A percentile compares a stretch with the other conserved stretches of the same genome.
Evolutionary conservation across 495 filamentous ascomycete genomes (phyloP).

Genomic region (Hyphodiscus hymeniophilus): DNA sequence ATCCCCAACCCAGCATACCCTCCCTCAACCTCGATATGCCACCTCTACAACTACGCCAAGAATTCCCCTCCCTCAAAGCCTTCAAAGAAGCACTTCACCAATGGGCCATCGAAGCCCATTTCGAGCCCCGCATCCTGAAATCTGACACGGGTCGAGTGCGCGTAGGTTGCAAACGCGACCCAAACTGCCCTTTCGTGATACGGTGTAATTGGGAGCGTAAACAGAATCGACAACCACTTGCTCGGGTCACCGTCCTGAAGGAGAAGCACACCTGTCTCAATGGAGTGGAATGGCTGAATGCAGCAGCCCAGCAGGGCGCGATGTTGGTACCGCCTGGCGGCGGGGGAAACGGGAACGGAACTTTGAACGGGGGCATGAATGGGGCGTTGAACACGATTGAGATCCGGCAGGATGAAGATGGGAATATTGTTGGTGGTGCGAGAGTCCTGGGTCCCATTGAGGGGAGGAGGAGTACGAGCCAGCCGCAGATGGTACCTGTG

Average conservation of each 20-base stretch:
- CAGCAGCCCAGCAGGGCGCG: neutral
- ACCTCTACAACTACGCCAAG: constrained; percentile 27
- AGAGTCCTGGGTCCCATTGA: constrained; percentile 17
- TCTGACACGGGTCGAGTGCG: constrained; percentile 31
- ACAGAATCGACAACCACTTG: constrained; percentile 23
- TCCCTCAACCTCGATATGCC: constrained; percentile 20
- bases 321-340: neutral
- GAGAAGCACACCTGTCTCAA: constrained; percentile 29
- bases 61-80: constrained; percentile 27
- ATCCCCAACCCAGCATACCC: neutral
- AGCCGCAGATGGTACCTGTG: constrained; percentile 9
- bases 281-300: constrained; percentile 15
- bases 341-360: neutral
- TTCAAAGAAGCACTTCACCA: constrained; percentile 33
- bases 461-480: constrained; percentile 1
- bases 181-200: constrained; percentile 31
- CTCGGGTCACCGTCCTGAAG: constrained; percentile 29
- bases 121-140: constrained; percentile 33
- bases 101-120: constrained; percentile 34
- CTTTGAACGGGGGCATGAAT: constrained; percentile 1
- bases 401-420: constrained; percentile 21
- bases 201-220: constrained; percentile 31
- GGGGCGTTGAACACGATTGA: constrained; percentile 8
- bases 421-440: constrained; percentile 22
- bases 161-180: constrained; percentile 29